Percentiles rank a stretch among this genome's conserved stretches.
phyloP scores from a whole-genome alignment of 768 basidiomycete genomes.

The Galerina sulciceps region DNA sequence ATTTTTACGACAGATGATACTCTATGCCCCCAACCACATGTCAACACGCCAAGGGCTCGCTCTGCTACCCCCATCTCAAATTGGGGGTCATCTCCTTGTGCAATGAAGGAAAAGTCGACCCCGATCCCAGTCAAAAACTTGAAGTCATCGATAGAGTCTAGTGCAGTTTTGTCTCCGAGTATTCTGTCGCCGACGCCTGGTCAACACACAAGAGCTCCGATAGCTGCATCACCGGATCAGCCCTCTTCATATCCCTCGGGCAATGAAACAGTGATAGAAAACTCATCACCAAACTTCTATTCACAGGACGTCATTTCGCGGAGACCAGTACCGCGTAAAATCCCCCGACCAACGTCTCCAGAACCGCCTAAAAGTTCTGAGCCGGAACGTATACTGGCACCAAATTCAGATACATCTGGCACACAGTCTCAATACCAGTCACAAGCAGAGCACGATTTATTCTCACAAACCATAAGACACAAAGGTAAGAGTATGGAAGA shows the following conservation, averaged over 20 bases:
- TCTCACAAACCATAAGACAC: too few relatives aligned
- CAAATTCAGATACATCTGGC: slow-evolving; percentile 58
- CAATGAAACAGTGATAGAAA: slow-evolving; percentile 21
- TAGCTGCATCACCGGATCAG: slow-evolving; percentile 2
- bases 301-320: slow-evolving; percentile 4
- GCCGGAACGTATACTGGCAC: slow-evolving; percentile 50
- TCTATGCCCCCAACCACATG: background rate
- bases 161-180: background rate
- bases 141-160: background rate
- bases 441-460: slow-evolving; percentile 14
- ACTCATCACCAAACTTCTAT: background rate
- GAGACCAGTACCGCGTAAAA: slow-evolving; percentile 42
- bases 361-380: slow-evolving; percentile 33
- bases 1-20: too few relatives aligned
- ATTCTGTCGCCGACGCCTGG: slow-evolving; percentile 38
- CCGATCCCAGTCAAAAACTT: background rate
- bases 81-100: slow-evolving; percentile 15
- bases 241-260: slow-evolving; percentile 16
- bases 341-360: slow-evolving; percentile 48
- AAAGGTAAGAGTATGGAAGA: too few relatives aligned
- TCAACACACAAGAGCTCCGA: slow-evolving; percentile 25
- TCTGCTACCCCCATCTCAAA: slow-evolving; percentile 18
- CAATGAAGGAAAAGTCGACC: background rate
- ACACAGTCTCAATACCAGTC: slow-evolving; percentile 39
- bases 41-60: slow-evolving; percentile 8